Evolutionary conservation across 1,284 basidiomycete genomes (phyloP), one percentile per base, ranked within the genome.

Genomic region (Singerocomus rubriflavus): DNA sequence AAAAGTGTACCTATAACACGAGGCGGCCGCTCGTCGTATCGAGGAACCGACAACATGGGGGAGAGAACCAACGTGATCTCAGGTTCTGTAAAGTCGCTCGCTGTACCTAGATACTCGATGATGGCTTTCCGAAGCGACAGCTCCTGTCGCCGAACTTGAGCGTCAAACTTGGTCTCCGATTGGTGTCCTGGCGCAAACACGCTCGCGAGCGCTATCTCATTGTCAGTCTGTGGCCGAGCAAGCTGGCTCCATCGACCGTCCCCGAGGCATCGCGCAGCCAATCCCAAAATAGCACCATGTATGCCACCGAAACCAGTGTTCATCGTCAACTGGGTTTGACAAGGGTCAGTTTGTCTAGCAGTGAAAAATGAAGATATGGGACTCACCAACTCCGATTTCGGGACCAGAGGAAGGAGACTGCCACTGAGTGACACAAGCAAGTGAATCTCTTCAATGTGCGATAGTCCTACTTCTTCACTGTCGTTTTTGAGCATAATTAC

Each of bases 271-370:
- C 80, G 78, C 17, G 93, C 85, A 0, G 91, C 85, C 1, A 97
- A 73, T 9, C 79, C 77, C 12, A 96, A 74, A 16, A 96, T 81
- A 0, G 92, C 86, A 4, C 82, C 76, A 64, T 98, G 94, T 52
- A 96, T 80, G 0, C 84, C 81, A 4, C 93, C 92, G 63, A 92
- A 93, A 5, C 88, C 85, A 3, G 85, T 80, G 66, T 84, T 79
- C 48, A 79, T 76, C 58, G 82, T 77, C 31, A 76, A 63, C 85
- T 88, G 46, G 2, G 13, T 27, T 29, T 4, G 21, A 29, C 7
- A 8, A 37, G n/a, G 0, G 14, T 67, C 45, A 62, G 46, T 46
- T 33, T 27, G 0, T 34, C 11, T 26, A 1, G 14, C 0, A 26
- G 27, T 12, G 27, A 47, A 39, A 48, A 36, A 49, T 21, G 21